Percentiles rank a stretch among this genome's conserved stretches.
These are phyloP conservation scores for Phytophthora agathidicida DNA, from an alignment of 352 stramenopile genomes.

Conservation along the genomic window DNA sequence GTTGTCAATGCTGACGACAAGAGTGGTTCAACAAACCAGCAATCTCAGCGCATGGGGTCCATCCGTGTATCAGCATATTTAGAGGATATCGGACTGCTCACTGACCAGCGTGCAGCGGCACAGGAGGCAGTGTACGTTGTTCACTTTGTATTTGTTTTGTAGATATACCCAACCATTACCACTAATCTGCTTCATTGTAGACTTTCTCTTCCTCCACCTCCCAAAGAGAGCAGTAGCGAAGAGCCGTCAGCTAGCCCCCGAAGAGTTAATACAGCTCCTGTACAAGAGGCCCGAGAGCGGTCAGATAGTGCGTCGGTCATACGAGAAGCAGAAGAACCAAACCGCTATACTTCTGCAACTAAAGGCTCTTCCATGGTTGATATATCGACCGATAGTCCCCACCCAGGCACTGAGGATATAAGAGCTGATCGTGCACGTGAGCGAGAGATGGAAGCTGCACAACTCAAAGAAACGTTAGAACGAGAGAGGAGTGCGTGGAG, in stretches of 20 bases:
- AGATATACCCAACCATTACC: background rate
- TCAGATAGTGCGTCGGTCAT: slow-evolving; percentile 11
- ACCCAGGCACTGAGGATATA: slow-evolving; percentile 5
- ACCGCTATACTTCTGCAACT: background rate
- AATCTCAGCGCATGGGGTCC: slow-evolving; percentile 26
- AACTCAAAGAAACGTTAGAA: slow-evolving; percentile 41
- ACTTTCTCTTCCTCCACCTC: slow-evolving; percentile 1
- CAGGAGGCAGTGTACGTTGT: slow-evolving; percentile 7
- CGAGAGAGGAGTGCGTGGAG: slow-evolving; percentile 47
- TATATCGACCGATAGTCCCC: background rate
- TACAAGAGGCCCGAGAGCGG: background rate
- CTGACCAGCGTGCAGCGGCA: background rate
- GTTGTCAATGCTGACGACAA: slow-evolving; percentile 31
- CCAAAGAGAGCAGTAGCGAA: slow-evolving; percentile 1
- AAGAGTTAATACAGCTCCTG: background rate
- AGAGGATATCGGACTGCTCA: slow-evolving; percentile 38
- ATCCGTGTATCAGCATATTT: slow-evolving; percentile 43
- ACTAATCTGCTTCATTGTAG: slow-evolving; percentile 4
- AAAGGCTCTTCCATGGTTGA: slow-evolving; percentile 1
- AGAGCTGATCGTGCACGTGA: background rate
- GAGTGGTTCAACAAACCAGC: background rate
- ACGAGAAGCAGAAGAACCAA: slow-evolving; percentile 25
- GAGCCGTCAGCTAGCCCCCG: background rate
- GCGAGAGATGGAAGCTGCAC: slow-evolving; percentile 24
- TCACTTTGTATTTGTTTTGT: background rate